phyloP scores from a whole-genome alignment of 345 rosid genomes.

The Durio zibethinus region DNA sequence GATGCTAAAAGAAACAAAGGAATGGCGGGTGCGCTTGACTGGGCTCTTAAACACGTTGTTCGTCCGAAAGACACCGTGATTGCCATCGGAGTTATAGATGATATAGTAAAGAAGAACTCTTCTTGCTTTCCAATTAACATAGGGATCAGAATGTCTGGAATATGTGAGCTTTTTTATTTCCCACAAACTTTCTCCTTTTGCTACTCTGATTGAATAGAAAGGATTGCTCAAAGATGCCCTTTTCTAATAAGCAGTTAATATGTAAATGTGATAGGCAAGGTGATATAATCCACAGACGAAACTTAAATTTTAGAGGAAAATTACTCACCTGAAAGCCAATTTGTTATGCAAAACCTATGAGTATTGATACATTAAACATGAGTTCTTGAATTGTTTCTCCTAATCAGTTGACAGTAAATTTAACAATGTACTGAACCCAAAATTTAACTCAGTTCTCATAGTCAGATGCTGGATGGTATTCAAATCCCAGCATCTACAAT shows the following conservation, averaged over 20 bases:
- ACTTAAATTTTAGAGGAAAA: too few relatives aligned
- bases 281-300: too few relatives aligned
- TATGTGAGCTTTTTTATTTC: conserved; percentile 29
- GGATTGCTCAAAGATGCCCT: too few relatives aligned
- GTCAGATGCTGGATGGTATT: too few relatives aligned
- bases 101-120: conserved; percentile 29
- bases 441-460: too few relatives aligned
- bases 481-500: too few relatives aligned
- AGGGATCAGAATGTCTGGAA: conserved; percentile 37
- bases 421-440: too few relatives aligned
- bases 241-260: too few relatives aligned
- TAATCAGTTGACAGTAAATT: not conserved
- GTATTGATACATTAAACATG: not conserved
- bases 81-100: conserved; percentile 37
- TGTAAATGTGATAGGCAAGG: too few relatives aligned
- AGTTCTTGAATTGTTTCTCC: not conserved
- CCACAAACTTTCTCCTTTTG: not conserved
- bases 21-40: conserved; percentile 37
- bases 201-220: not conserved
- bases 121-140: conserved; percentile 38
- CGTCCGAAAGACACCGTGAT: conserved; percentile 34
- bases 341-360: not conserved
- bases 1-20: conserved; percentile 35
- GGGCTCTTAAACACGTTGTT: conserved; percentile 48
- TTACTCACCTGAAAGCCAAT: too few relatives aligned